Base-by-base conservation (phyloP, 768 basidiomycete species). In the Cyclocybe cylindracea region DNA sequence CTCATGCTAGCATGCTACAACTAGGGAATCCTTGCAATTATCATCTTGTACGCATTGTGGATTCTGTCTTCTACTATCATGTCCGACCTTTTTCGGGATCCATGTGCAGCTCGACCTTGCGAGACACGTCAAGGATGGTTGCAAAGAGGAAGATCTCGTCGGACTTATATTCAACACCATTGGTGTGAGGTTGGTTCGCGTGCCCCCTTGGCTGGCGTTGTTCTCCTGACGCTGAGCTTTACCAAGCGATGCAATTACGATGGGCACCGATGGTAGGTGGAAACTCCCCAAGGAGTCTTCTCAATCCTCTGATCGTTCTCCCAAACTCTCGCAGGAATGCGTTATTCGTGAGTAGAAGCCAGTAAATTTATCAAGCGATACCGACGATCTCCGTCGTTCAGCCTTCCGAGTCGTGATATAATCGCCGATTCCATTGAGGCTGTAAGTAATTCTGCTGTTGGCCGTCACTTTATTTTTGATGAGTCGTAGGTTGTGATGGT, bases 371-470 rank as follows among this genome's bases (percentile, higher is more conserved):
- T 24, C 13, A 29, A 31, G 13, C 8, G 38, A 29, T 4, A 16
- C 7, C 4, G 9, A 5, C 16, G 29, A 9, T n/a, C 33, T 29
- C 13, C 39, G n/a, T 13, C 14, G 38, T 24, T 11, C 39, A 91
- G 89, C 39, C 75, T 95, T 38, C 92, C 92, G 10, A 89, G 83
- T 73, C 87, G 92, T 44, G 92, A 95, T 64, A 69, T 94, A 45
- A 95, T 95, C 51, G 92, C 93, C 11, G 92, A 94, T 62, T 92
- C 91, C 10, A 85, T 94, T 52, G 92, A 94, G 73, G 83, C 89
- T 45, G 87, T 89, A 66, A 56, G 77, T 36, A 16, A 44, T 36
- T 14, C 11, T n/a, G 8, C 14, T 31, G 14, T 18, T 5, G 13
- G 3, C 11, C 46, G 49, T 7, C 42, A 45, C 46, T 33, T 51